phyloP scores from a whole-genome alignment of 129 eudicot genomes.

The Oenanthe sinensis region DNA sequence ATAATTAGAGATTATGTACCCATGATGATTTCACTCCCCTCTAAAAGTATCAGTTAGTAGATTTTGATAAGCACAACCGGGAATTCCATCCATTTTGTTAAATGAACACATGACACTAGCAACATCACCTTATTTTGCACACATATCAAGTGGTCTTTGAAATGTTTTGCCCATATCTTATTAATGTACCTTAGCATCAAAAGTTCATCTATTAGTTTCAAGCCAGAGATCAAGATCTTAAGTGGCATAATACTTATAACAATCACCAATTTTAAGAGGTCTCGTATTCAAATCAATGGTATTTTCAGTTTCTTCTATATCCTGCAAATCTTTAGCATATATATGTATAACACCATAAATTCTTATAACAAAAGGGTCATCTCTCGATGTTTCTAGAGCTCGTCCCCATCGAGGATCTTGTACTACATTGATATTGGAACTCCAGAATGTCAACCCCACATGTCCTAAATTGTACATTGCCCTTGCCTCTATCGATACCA shows the following conservation, averaged over 20 bases:
- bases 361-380: constrained; percentile 13
- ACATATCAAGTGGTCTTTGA: constrained; percentile 36
- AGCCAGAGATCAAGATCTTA: constrained; percentile 19
- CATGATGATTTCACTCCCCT: constrained; percentile 40
- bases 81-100: constrained; percentile 35
- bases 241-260: constrained; percentile 19
- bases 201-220: constrained; percentile 2
- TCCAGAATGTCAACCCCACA: constrained; percentile 22
- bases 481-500: constrained; percentile 16
- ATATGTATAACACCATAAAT: constrained; percentile 6
- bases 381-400: constrained; percentile 13
- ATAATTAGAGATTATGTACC: constrained; percentile 49
- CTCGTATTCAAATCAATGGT: not conserved
- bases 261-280: constrained; percentile 16
- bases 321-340: constrained; percentile 20
- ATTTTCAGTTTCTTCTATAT: constrained; percentile 18
- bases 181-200: constrained; percentile 29
- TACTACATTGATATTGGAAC: constrained; percentile 19
- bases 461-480: constrained; percentile 22
- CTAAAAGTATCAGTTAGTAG: constrained; percentile 29
- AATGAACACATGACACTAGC: constrained; percentile 51
- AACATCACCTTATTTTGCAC: constrained; percentile 42
- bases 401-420: constrained; percentile 23
- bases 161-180: constrained; percentile 46
- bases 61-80: constrained; percentile 39